Evolutionary conservation across 2,329 filamentous ascomycete species (phyloP), one percentile per base, ranked within the genome.

Genomic region (Xylariaceae sp.): DNA sequence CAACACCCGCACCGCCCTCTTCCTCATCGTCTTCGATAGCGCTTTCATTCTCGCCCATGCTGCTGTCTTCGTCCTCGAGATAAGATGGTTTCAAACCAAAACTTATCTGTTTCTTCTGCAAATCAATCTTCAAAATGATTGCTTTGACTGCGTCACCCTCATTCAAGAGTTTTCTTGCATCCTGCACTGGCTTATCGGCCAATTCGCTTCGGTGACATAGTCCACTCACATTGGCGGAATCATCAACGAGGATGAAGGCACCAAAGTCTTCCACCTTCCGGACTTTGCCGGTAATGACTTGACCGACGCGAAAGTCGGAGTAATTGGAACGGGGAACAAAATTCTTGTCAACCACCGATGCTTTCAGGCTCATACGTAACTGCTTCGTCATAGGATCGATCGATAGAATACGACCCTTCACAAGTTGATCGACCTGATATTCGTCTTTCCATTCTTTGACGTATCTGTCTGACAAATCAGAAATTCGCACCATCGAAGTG

Each of bases 91-190:
- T 99, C 52, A 99, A 74, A 1, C 91, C 90, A 61, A 99, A 90
- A 60, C 82, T 95, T 60, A 99, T 86, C 60, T 87, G 85, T 66
- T 85, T 85, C 68, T 87, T 87, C 58, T 85, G 77, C 5, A 73
- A 62, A 58, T 97, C 86, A 43, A 99, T 75, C 61, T 86, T 87
- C 44, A 97, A 69, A 14, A 99, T 78, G 66, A 89, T 87, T 12
- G 92, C 92, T 74, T 97, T 97, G 55, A 99, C 94, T n/a, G 77
- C 74, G 69, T 99, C 94, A 11, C 91, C 94, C 62, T 90, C 89
- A 53, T 84, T 87, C 68, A 96, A 97, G 38, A 99, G 76, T 63
- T 90, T 92, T 55, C 82, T 84, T n/a, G 91, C 88, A 71, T 97
- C 89, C 45, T 87, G 79, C 19, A 96, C 84, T 5, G 79, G 73